Percentiles rank a stretch among this genome's conserved stretches.
Conservation (phyloP, 495 filamentous ascomycete genomes). For the Lophiostoma macrostomum region DNA sequence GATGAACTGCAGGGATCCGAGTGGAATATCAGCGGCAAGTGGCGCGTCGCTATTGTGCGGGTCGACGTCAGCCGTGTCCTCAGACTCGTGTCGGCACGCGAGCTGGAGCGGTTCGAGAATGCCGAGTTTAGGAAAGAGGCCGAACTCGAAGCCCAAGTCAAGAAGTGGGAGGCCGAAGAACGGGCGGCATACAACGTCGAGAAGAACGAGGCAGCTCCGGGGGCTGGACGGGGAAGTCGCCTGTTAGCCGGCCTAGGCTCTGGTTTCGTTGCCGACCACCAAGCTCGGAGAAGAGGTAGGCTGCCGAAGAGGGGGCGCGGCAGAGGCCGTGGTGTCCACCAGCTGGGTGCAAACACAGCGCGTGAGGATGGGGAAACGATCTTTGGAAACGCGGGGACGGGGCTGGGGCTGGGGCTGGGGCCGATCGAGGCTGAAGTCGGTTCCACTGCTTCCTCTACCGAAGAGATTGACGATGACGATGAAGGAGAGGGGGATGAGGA, state of each 20-base stretch:
- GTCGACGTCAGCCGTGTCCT: slow-evolving; percentile 19
- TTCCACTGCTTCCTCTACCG: too few species aligned
- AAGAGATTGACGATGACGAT: slow-evolving; percentile 1
- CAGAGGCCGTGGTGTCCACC: not conserved
- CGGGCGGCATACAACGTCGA: slow-evolving; percentile 2
- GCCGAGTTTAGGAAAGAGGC: slow-evolving; percentile 14
- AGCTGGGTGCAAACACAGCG: too few species aligned
- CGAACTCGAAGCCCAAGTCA: slow-evolving; percentile 1
- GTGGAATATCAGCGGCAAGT: not conserved
- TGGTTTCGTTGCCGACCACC: not conserved
- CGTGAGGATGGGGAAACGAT: too few species aligned
- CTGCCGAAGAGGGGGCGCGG: slow-evolving; percentile 2
- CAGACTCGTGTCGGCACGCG: slow-evolving; percentile 3
- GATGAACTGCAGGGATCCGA: not conserved
- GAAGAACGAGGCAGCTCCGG: slow-evolving; percentile 10
- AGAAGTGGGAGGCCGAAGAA: slow-evolving; percentile 4
- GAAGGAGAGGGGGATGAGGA: too few species aligned
- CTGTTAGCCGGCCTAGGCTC: not conserved
- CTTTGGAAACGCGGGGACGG: too few species aligned
- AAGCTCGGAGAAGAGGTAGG: slow-evolving; percentile 6
- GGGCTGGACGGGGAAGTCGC: not conserved
- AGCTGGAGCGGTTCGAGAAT: slow-evolving; percentile 22
- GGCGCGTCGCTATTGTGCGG: not conserved
- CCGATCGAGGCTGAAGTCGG: too few species aligned
- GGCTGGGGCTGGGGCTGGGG: too few species aligned